These are phyloP conservation scores for Taxawa tesnikishii DNA, from an alignment of 2,329 filamentous ascomycete genomes.

Conservation along the genomic window DNA sequence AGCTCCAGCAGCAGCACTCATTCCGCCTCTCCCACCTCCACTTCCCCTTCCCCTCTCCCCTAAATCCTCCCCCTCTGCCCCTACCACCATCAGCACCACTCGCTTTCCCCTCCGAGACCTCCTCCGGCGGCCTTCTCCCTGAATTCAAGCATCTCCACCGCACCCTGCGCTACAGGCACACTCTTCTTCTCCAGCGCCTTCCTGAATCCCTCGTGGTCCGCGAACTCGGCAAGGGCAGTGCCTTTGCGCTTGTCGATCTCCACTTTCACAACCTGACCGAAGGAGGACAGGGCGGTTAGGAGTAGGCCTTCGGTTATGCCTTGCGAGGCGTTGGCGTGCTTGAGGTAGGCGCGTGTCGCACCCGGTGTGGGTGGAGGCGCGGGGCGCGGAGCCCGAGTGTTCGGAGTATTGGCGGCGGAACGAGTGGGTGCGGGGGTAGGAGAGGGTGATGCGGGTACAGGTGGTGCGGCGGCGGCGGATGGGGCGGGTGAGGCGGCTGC, in stretches of 20 bases:
- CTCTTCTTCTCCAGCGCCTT: conserved; percentile 76
- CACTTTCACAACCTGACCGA: conserved; percentile 64
- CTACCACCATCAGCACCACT: conserved; percentile 6
- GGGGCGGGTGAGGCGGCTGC: conserved; percentile 10
- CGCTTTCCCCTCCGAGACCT: conserved; percentile 9
- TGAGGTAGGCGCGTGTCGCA: conserved; percentile 42
- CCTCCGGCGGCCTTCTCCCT: conserved; percentile 38
- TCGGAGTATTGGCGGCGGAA: conserved; percentile 4
- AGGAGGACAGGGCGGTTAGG: conserved; percentile 58
- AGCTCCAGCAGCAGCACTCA: conserved; percentile 6
- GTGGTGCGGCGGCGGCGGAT: conserved; percentile 3
- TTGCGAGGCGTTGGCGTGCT: conserved; percentile 65
- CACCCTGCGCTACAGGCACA: conserved; percentile 69
- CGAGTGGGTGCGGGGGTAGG: conserved; percentile 7
- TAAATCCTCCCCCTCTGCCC: conserved; percentile 4
- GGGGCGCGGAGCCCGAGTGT: conserved; percentile 4
- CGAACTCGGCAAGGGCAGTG: conserved; percentile 87
- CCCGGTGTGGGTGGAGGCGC: conserved; percentile 6
- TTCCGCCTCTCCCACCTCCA: conserved; percentile 7
- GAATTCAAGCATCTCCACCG: conserved; percentile 75
- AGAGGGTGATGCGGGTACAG: conserved; percentile 3
- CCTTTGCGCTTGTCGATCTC: conserved; percentile 94
- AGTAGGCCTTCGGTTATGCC: conserved; percentile 78
- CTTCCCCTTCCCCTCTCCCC: conserved; percentile 3
- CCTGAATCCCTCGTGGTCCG: conserved; percentile 55